A percentile compares a stretch with the other conserved stretches of the same genome.
phyloP scores from a whole-genome alignment of 108 stramenopile species.

The Skeletonema costatum region DNA sequence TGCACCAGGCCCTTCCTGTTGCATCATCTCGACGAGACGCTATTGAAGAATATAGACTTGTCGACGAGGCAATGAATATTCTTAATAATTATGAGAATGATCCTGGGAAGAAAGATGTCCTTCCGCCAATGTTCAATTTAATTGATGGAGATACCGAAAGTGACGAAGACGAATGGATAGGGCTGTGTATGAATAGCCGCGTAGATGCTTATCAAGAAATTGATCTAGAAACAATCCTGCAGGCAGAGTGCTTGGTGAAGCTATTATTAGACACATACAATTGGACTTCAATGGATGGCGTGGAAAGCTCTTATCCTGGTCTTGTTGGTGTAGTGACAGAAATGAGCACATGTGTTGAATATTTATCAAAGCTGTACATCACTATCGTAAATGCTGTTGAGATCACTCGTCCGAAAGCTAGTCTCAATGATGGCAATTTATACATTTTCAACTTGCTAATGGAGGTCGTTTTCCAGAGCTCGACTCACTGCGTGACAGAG shows the following conservation, averaged over 20 bases:
- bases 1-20: slow-evolving; percentile 22
- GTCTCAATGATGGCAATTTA: slow-evolving; percentile 23
- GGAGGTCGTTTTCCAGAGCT: slow-evolving; percentile 59
- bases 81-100: slow-evolving; percentile 4
- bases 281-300: slow-evolving; percentile 52
- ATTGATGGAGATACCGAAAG: slow-evolving; percentile 36
- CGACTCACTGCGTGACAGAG: slow-evolving; percentile 44
- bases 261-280: slow-evolving; percentile 49
- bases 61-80: slow-evolving; percentile 53
- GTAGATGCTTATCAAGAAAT: slow-evolving; percentile 26
- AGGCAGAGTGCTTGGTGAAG: slow-evolving; percentile 74
- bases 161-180: slow-evolving; percentile 86
- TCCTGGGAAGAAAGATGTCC: slow-evolving; percentile 24
- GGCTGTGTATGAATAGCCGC: slow-evolving; percentile 11
- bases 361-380: slow-evolving; percentile 13
- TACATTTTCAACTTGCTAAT: slow-evolving; percentile 60
- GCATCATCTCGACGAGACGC: slow-evolving; percentile 61
- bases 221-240: slow-evolving; percentile 66
- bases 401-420: slow-evolving; percentile 43
- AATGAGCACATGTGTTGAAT: slow-evolving; percentile 21
- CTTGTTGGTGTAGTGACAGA: slow-evolving; percentile 43
- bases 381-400: slow-evolving; percentile 47
- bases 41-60: slow-evolving; percentile 55
- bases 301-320: slow-evolving; percentile 25
- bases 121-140: slow-evolving; percentile 66